These are phyloP conservation scores for Bryoerythrophyllum caledonicum DNA, from an alignment of 225 moss, liverwort and hornwort species.

Conservation along the genomic window DNA sequence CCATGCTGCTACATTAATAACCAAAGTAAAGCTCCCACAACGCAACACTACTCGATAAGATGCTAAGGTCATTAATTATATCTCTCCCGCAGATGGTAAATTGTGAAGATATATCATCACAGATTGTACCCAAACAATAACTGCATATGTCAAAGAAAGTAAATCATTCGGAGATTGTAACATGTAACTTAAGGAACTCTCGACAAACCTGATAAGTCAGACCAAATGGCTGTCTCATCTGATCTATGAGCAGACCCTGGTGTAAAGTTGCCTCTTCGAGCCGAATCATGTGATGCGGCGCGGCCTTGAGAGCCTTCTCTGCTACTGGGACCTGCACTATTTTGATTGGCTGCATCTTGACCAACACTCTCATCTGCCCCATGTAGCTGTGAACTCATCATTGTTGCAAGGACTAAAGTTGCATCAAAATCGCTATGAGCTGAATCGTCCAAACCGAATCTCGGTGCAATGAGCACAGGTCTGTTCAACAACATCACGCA, in stretches of 20 bases:
- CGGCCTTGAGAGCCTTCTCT: conserved; percentile 49
- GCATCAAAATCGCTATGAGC: conserved; percentile 93
- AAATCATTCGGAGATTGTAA: conserved; percentile 12
- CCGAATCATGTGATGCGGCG: conserved; percentile 39
- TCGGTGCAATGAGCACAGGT: conserved; percentile 89
- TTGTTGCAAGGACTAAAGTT: conserved; percentile 91
- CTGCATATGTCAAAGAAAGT: conserved; percentile 16
- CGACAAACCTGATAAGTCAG: conserved; percentile 61
- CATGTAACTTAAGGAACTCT: conserved; percentile 1
- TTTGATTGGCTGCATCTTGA: conserved; percentile 54
- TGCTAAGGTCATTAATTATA: not conserved
- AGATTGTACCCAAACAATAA: conserved; percentile 11
- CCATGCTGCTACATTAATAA: conserved; percentile 19
- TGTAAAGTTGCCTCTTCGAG: conserved; percentile 44
- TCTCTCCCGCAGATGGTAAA: not conserved
- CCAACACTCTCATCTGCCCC: conserved; percentile 63
- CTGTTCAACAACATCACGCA: conserved; percentile 46
- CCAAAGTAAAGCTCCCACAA: conserved; percentile 8
- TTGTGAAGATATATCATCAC: conserved; percentile 11
- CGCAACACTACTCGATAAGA: conserved; percentile 5
- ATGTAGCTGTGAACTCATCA: conserved; percentile 84
- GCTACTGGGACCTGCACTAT: conserved; percentile 42
- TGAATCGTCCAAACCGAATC: conserved; percentile 91
- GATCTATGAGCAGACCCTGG: conserved; percentile 62
- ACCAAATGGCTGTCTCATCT: conserved; percentile 71